phyloP scores from a whole-genome alignment of 2,329 filamentous ascomycete species.

The Chrysoporthe austroafricana region DNA sequence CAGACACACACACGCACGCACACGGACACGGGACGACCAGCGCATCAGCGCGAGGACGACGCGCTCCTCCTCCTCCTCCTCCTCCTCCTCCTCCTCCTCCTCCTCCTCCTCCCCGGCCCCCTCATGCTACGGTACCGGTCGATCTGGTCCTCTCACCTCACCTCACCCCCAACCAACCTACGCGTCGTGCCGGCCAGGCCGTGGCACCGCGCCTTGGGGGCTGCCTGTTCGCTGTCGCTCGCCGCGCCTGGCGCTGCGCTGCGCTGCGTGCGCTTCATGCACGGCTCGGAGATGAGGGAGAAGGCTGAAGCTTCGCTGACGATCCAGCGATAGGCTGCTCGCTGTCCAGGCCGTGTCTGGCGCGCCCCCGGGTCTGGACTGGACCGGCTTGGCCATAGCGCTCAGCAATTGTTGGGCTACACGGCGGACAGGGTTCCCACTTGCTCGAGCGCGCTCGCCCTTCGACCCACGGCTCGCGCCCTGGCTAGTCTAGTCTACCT shows the following conservation, averaged over 20 bases:
- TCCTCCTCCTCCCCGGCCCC: too few species aligned
- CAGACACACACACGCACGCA: background rate
- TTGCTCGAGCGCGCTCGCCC: background rate
- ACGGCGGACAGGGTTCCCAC: background rate
- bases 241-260: background rate
- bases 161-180: background rate
- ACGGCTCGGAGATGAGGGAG: slow-evolving; percentile 1
- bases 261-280: background rate
- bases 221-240: background rate
- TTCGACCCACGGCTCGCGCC: background rate
- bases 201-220: background rate
- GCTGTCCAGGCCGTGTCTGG: too few species aligned
- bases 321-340: background rate
- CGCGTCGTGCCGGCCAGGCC: background rate
- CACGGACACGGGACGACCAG: background rate
- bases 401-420: background rate
- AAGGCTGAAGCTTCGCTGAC: slow-evolving; percentile 1
- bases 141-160: too few species aligned
- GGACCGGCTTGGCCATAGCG: too few species aligned
- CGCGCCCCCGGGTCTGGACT: too few species aligned
- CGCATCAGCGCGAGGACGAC: background rate
- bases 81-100: too few species aligned
- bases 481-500: background rate
- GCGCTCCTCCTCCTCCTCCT: background rate
- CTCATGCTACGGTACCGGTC: too few species aligned